Conservation (phyloP, 75 land plant genomes). For the Picea glauca region DNA sequence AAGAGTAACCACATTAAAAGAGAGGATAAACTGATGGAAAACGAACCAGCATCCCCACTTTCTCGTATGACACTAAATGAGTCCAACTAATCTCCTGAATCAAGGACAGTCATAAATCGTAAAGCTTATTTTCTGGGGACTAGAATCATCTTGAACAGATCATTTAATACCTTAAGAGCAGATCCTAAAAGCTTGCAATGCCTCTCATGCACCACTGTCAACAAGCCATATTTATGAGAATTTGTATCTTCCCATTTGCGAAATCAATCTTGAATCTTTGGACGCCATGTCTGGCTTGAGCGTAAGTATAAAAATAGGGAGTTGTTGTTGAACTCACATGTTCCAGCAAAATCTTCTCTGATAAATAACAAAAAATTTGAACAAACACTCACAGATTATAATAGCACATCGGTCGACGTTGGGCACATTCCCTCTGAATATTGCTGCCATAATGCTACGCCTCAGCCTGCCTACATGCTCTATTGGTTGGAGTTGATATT, state of each 20-base stretch:
- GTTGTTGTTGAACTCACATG: no score
- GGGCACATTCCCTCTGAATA: no score
- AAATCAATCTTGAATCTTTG: conserved; percentile 6
- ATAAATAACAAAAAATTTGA: no score
- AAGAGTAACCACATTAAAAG: conserved; percentile 22
- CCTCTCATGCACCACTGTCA: conserved; percentile 63
- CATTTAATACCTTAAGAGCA: conserved; percentile 50
- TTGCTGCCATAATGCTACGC: no score
- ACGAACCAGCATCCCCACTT: conserved; percentile 69
- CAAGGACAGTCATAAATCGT: conserved; percentile 65
- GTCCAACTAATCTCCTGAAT: conserved; percentile 80
- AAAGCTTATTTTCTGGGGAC: conserved; percentile 76
- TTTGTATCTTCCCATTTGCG: conserved; percentile 84
- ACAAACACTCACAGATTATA: no score
- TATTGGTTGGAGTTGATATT: no score
- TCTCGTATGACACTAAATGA: conserved; percentile 64
- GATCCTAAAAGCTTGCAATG: conserved; percentile 23
- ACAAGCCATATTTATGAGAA: conserved; percentile 63
- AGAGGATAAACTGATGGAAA: conserved; percentile 71
- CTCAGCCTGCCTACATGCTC: no score
- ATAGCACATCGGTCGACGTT: no score
- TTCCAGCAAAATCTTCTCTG: no score
- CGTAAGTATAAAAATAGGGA: no score
- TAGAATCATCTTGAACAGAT: conserved; percentile 74
- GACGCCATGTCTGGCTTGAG: no score